These are phyloP conservation scores for Blastobotrys indianensis DNA, from an alignment of 1,139 yeast species.

Conservation along the genomic window DNA sequence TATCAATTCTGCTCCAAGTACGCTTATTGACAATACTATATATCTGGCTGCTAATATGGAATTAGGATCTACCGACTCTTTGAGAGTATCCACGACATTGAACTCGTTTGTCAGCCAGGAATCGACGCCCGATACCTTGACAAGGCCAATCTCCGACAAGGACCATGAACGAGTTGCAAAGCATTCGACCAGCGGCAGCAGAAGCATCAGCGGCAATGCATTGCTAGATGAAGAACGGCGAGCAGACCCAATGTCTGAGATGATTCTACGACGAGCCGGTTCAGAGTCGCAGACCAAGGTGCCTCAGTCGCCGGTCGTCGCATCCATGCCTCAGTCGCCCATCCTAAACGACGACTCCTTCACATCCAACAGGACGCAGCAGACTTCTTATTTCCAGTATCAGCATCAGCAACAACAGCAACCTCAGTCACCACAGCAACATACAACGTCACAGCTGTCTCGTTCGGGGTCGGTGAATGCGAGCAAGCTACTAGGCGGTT, in stretches of 20 bases:
- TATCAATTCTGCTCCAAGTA: conserved; percentile 4
- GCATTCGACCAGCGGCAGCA: neutral
- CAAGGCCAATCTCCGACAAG: neutral
- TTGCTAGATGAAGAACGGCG: conserved; percentile 1
- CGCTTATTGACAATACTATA: neutral
- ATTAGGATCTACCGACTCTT: neutral
- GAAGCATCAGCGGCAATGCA: neutral
- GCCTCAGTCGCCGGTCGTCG: neutral
- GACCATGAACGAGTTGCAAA: neutral
- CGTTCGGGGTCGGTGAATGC: conserved; percentile 2
- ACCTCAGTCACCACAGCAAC: neutral
- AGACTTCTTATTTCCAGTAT: neutral
- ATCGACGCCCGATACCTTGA: neutral
- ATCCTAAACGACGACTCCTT: neutral
- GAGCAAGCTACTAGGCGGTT: neutral
- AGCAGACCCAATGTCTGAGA: conserved; percentile 13
- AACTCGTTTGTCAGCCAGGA: neutral
- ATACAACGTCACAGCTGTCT: neutral
- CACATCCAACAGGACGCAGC: neutral
- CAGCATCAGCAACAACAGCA: neutral
- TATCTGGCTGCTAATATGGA: too few species aligned
- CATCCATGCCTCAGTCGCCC: neutral
- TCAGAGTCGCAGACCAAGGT: conserved; percentile 8
- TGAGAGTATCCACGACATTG: neutral
- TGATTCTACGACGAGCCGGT: conserved; percentile 14